Evolutionary conservation across 495 filamentous ascomycete genomes (phyloP).

Genomic region (Lepraria neglecta): DNA sequence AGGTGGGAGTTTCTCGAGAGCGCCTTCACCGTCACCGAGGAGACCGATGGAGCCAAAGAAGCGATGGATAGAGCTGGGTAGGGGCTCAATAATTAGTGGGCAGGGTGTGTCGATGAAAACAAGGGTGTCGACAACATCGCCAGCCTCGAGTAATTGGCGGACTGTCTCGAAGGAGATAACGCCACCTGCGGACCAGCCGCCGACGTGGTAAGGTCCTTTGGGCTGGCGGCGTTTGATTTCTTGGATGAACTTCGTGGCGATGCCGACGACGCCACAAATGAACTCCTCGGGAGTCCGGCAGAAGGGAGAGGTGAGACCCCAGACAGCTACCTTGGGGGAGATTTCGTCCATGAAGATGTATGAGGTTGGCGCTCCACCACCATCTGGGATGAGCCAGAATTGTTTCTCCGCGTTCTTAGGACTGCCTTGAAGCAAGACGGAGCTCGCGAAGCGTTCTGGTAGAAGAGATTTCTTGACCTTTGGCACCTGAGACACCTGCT

Average conservation of each 20-base stretch:
- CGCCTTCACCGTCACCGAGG: conserved; percentile 57
- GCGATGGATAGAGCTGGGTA: conserved; percentile 66
- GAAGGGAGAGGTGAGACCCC: conserved; percentile 61
- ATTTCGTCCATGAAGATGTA: conserved; percentile 56
- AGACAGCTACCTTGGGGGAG: conserved; percentile 49
- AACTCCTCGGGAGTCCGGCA: conserved; percentile 55
- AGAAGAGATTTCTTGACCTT: conserved; percentile 22
- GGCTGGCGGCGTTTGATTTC: conserved; percentile 69
- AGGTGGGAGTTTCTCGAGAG: conserved; percentile 53
- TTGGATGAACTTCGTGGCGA: conserved; percentile 53
- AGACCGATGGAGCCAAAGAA: conserved; percentile 78
- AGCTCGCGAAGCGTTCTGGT: conserved; percentile 42
- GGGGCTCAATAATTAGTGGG: conserved; percentile 68
- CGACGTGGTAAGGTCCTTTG: conserved; percentile 61
- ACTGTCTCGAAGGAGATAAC: conserved; percentile 82
- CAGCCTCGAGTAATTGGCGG: conserved; percentile 59
- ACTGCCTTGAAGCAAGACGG: conserved; percentile 47
- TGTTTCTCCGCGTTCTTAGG: conserved; percentile 39
- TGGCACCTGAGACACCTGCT: conserved; percentile 25
- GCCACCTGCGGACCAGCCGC: conserved; percentile 81
- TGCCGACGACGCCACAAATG: conserved; percentile 49
- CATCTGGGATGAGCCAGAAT: conserved; percentile 48
- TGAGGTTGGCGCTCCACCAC: conserved; percentile 50
- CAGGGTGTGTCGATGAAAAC: conserved; percentile 77
- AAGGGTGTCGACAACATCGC: conserved; percentile 66